Base-by-base conservation (phyloP, 305 asterid species). In the Andrographis paniculata region DNA sequence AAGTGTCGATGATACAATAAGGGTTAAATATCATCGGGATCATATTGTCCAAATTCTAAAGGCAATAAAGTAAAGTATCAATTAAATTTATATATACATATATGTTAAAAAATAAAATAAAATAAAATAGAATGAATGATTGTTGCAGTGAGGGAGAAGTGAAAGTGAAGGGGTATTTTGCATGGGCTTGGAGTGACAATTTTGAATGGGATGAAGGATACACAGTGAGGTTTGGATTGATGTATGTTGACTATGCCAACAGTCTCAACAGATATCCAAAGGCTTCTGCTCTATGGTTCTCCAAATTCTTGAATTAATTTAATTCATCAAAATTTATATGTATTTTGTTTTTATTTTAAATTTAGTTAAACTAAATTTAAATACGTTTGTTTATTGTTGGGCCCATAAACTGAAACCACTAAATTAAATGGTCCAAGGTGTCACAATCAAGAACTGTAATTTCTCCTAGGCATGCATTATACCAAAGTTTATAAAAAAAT, bases 131-230 rank as follows among this genome's bases (percentile, higher is more conserved):
- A 14, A n/a, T 9, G 1, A 16, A 20, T 53, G 53, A 36, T 9
- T 36, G 35, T 52, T 28, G 64, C 63, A 67, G 74, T 35, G 71
- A 55, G 56, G 60, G 59, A 3, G 82, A 61, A 3, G 82, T 70
- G 48, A 59, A 65, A 9, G 63, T 73, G 39, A 55, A 72, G 65
- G 79, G 84, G 11, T 73, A 65, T 46, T 76, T 72, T 27, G 61
- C 55, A 14, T 76, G 79, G 79, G 55, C 84, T 12, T 72, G 63
- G 42, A 53, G 73, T 24, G 84, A 72, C 56, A 62, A 58, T 36
- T 75, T 52, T 52, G 83, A 75, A 52, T 75, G 83, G 79, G 50
- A 36, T n/a, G 67, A 67, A 21, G 79, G 74, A 13, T 69, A 62
- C 15, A 60, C 74, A 5, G 60, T 68, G 5, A 54, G 79, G 39